Evolutionary conservation across 192 early-diverging fungal species (phyloP).

Genomic region (Coemansia sp.): DNA sequence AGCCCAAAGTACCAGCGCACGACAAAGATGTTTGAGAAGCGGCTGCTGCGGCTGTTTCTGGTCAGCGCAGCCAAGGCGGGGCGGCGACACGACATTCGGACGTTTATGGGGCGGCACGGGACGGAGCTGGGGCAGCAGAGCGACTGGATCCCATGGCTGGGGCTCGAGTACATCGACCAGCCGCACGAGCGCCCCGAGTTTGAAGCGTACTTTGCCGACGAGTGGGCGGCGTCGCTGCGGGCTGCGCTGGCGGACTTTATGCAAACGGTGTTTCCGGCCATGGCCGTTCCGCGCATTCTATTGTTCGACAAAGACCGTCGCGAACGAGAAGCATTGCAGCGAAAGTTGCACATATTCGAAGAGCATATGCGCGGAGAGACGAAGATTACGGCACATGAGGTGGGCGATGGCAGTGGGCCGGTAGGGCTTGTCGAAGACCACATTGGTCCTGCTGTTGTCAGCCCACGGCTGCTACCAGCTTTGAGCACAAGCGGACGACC

Average conservation of each 20-base stretch:
- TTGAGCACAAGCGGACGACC: too few relatives aligned
- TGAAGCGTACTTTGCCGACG: conserved; percentile 45
- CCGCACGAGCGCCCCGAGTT: conserved; percentile 43
- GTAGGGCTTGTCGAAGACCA: conserved; percentile 46
- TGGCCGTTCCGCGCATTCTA: conserved; percentile 52
- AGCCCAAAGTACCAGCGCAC: conserved; percentile 56
- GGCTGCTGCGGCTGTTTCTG: conserved; percentile 50
- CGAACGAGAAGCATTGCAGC: conserved; percentile 32
- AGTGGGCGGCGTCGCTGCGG: conserved; percentile 39
- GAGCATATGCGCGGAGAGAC: conserved; percentile 40
- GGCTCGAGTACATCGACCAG: conserved; percentile 44
- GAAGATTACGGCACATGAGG: conserved; percentile 29
- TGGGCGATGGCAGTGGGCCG: conserved; percentile 2
- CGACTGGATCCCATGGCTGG: conserved; percentile 56
- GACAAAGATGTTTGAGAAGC: conserved; percentile 51
- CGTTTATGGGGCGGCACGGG: conserved; percentile 41
- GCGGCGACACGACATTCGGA: conserved; percentile 22
- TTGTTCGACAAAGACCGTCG: conserved; percentile 48
- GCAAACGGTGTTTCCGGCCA: conserved; percentile 51
- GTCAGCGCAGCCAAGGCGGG: conserved; percentile 29
- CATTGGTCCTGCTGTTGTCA: conserved; percentile 20
- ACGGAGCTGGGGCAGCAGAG: conserved; percentile 41
- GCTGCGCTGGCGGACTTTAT: conserved; percentile 48
- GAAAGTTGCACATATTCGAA: conserved; percentile 31
- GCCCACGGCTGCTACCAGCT: background rate